Evolutionary conservation across 805 yeast genomes (phyloP), one percentile per base, ranked within the genome.

Genomic region (Lipomyces yamadae): DNA sequence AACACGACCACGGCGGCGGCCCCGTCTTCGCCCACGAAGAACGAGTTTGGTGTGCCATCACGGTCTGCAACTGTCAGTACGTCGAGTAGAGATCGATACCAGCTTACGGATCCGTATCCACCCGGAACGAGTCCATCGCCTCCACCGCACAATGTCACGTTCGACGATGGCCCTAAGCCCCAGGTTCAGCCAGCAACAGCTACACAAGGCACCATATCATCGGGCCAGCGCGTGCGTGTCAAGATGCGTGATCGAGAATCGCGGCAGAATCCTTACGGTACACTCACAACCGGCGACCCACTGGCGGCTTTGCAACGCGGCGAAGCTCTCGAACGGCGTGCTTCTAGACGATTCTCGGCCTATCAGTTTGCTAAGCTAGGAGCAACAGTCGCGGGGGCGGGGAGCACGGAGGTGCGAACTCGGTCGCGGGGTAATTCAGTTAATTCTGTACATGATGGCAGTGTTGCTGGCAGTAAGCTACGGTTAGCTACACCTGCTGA

Each of bases 311-410:
- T 94, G 8, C 97, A 94, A 74, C 87, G 88, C 57, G 91, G 93
- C 2, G 91, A 90, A 58, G 89, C 91, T 2, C 80, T 95, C 39
- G 96, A 89, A 80, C 84, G 99, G 72, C 84, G 97, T 68, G 99
- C 98, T 0, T 93, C 98, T 0, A 89, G 94, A 72, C 81, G 99
- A 63, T 94, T 89, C 75, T 92, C 97, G 4, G 97, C 98, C 0
- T 94, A 93, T 68, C 98, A 94, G 74, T 88, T 88, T 78, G 91
- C 96, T 0, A 90, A 89, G 73, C 81, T 90, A 10, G 81, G 71
- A 2, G 70, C 58, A 24, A 24, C 24, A 24, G 24, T 24, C 24
- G 24, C 24, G 29, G 37, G 62, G 13, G 68, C 61, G 1, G 56
- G 64, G 5, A 50, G 61, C 18, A 60, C 60, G 15, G 67, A 60